Evolutionary conservation across 2,329 filamentous ascomycete genomes (phyloP), one percentile per base, ranked within the genome.

Genomic region (Aspergillus oerlinghausenensis): DNA sequence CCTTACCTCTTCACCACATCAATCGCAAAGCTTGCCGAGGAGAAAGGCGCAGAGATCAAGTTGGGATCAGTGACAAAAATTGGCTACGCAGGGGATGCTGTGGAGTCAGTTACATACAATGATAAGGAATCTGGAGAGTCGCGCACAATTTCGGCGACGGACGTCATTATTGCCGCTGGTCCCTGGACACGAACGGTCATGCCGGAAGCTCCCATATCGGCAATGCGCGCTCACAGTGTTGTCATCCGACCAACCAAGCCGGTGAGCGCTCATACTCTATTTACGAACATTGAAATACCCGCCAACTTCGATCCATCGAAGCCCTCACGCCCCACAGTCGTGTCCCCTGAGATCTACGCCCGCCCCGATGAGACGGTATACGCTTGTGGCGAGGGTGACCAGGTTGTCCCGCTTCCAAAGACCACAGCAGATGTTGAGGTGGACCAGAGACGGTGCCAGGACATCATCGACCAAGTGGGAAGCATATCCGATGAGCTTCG

Each of bases 311-410:
- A 70, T 59, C 60, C 64, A 70, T 73, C 56, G 70, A 75, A 77
- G 80, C 67, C 76, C 75, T 65, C 83, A 82, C 73, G 79, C 3
- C 63, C 80, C 57, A 82, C 85, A 28, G 82, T 82, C 19, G 90
- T 91, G 11, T 87, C 90, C 26, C 94, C 94, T 0, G 94, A 99
- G 73, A 94, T 97, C 60, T 99, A 99, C 71, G 89, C 94, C 0
- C 83, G 94, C 3, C 92, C 92, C 0, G 88, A 91, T 70, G 84
- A 88, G 55, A 92, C 96, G 70, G 88, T 96, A 10, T 99, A 99
- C 72, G 92, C 91, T 0, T 99, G 94, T 70, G 94, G 92, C 48
- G 92, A 97, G 67, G 90, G 91, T 23, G 94, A 99, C 70, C 82
- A 82, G 1, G 73, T 80, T 3, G 82, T 90, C 0, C 88, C 90